Evolutionary conservation across 495 filamentous ascomycete species (phyloP).

Genomic region (Acidomyces sp.): DNA sequence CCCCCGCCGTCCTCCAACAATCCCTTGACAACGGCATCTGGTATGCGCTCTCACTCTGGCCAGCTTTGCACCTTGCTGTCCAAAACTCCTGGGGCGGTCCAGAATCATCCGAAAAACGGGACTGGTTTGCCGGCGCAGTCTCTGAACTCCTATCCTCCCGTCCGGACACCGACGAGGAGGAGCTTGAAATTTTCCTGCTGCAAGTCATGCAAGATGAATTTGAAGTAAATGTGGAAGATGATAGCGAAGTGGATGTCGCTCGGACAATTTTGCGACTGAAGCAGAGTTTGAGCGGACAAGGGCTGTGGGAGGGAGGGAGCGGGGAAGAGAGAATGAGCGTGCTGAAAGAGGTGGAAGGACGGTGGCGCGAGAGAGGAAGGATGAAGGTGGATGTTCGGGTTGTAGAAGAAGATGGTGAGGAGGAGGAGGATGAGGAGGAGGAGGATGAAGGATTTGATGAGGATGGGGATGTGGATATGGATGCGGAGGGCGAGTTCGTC

Average conservation of each 20-base stretch:
- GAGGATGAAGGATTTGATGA: conserved; percentile 38
- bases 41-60: conserved; percentile 69
- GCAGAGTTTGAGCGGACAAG: conserved; percentile 41
- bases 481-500: conserved; percentile 57
- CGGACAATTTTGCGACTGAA: conserved; percentile 55
- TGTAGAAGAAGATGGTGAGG: conserved; percentile 41
- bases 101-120: conserved; percentile 74
- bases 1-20: conserved; percentile 29
- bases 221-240: conserved; percentile 80
- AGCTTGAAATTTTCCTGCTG: conserved; percentile 68
- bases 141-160: conserved; percentile 59
- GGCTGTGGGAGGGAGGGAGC: too few species aligned
- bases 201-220: conserved; percentile 95
- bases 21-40: conserved; percentile 53
- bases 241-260: conserved; percentile 61
- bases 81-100: conserved; percentile 76
- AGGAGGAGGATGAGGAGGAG: conserved; percentile 36
- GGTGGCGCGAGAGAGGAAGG: conserved; percentile 53
- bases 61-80: conserved; percentile 74
- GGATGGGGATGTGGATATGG: conserved; percentile 43
- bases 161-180: conserved; percentile 66
- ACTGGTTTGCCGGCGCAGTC: conserved; percentile 87
- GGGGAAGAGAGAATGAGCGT: conserved; percentile 34
- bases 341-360: conserved; percentile 51
- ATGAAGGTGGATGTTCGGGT: conserved; percentile 44